Evolutionary conservation across 345 rosid genomes (phyloP).

Genomic region (Cardiospermum halicacabum): DNA sequence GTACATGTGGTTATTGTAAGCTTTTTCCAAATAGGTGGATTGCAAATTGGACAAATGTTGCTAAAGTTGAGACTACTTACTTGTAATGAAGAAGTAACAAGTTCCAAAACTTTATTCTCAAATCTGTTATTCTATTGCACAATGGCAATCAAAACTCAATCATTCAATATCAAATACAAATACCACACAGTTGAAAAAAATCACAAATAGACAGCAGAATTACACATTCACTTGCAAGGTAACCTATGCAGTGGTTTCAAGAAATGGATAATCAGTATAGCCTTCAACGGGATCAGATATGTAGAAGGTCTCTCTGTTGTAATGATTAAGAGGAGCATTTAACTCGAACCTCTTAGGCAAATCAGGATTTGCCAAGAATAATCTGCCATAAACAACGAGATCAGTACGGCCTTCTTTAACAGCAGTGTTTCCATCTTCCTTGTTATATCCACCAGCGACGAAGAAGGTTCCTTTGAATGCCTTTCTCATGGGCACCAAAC

Average conservation of each 20-base stretch:
- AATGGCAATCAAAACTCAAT: too few relatives aligned
- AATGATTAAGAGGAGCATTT: slow-evolving; percentile 52
- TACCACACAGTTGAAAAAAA: too few relatives aligned
- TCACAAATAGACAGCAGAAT: too few relatives aligned
- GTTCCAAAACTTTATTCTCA: too few relatives aligned
- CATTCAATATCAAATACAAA: too few relatives aligned
- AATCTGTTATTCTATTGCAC: too few relatives aligned
- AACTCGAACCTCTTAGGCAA: slow-evolving; percentile 49
- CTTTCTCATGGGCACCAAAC: slow-evolving; percentile 52
- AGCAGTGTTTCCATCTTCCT: slow-evolving; percentile 50
- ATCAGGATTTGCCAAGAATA: slow-evolving; percentile 69
- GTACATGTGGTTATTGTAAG: too few relatives aligned
- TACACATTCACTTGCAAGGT: too few relatives aligned
- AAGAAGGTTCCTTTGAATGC: slow-evolving; percentile 63
- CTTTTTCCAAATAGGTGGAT: too few relatives aligned
- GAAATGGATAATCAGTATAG: slow-evolving; percentile 67
- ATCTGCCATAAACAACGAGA: slow-evolving; percentile 58
- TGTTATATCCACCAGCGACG: slow-evolving; percentile 50
- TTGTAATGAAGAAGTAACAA: too few relatives aligned
- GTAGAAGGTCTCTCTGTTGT: slow-evolving; percentile 45
- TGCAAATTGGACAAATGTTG: too few relatives aligned
- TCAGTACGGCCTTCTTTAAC: slow-evolving; percentile 44
- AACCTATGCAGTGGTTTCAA: slow-evolving; percentile 19
- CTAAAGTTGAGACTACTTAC: too few relatives aligned
- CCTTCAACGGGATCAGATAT: slow-evolving; percentile 47